These are phyloP conservation scores for Colletotrichum ledebouriae DNA, from an alignment of 2,329 filamentous ascomycete species.

Conservation along the genomic window DNA sequence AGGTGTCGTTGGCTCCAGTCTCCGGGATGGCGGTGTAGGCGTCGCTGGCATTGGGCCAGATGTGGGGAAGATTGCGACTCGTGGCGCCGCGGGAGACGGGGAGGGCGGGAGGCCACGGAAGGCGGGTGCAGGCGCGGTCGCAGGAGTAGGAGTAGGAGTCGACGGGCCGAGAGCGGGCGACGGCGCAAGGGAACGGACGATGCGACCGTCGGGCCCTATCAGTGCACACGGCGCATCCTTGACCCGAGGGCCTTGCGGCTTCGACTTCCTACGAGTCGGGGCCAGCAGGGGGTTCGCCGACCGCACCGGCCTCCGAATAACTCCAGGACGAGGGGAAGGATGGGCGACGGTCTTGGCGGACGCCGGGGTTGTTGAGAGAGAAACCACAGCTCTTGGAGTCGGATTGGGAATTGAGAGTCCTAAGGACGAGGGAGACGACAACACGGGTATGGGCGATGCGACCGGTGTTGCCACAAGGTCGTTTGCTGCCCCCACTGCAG, in stretches of 20 bases:
- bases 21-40: neutral
- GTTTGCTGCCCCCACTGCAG: no score
- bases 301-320: neutral
- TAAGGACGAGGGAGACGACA: no score
- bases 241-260: neutral
- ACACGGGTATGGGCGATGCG: no score
- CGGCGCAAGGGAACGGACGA: neutral
- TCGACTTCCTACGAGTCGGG: slow-evolving; percentile 5
- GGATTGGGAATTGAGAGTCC: no score
- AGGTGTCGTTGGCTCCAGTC: neutral
- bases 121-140: neutral
- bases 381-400: no score
- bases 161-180: neutral
- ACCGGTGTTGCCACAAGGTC: no score
- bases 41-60: neutral
- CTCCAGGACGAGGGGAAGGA: neutral
- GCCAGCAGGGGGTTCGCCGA: neutral
- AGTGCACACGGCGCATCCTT: slow-evolving; percentile 2
- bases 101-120: neutral
- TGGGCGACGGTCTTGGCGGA: neutral
- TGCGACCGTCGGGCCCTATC: slow-evolving; percentile 10
- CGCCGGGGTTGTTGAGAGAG: neutral
- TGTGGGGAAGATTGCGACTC: neutral
- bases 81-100: neutral
- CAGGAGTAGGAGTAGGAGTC: neutral